These are phyloP conservation scores for Lobosporangium transversale DNA, from an alignment of 192 early-diverging fungal genomes.

Conservation along the genomic window DNA sequence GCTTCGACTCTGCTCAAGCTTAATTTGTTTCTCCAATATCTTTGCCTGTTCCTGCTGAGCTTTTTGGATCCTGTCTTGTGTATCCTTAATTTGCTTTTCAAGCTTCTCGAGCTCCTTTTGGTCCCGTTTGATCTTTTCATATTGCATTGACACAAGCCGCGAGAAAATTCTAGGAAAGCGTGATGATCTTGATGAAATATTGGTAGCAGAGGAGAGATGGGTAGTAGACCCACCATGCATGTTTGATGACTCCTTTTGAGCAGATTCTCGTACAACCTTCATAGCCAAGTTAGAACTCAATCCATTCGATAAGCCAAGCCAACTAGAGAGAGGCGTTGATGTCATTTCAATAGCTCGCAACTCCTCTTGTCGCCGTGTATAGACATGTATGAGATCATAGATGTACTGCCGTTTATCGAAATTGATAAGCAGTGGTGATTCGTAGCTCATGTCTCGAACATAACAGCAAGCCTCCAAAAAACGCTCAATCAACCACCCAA, in stretches of 20 bases:
- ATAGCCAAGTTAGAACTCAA: conserved; percentile 7
- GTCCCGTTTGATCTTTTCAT: conserved; percentile 72
- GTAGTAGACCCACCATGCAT: conserved; percentile 10
- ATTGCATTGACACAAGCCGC: conserved; percentile 66
- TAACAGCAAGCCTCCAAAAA: conserved; percentile 77
- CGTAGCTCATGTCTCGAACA: conserved; percentile 65
- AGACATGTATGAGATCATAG: conserved; percentile 62
- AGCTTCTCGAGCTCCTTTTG: conserved; percentile 74
- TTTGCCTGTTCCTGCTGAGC: conserved; percentile 59
- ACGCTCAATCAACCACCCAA: conserved; percentile 81
- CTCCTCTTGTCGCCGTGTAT: conserved; percentile 24
- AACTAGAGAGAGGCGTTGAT: conserved; percentile 37
- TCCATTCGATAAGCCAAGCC: conserved; percentile 37
- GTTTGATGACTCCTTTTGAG: conserved; percentile 41
- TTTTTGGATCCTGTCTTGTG: conserved; percentile 56
- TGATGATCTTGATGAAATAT: neutral
- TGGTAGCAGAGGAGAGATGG: conserved; percentile 7
- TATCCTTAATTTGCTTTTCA: conserved; percentile 68
- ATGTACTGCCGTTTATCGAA: conserved; percentile 76
- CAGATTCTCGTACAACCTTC: conserved; percentile 51
- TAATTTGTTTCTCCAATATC: conserved; percentile 53
- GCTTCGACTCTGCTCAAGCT: conserved; percentile 40
- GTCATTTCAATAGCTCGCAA: neutral
- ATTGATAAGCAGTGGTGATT: conserved; percentile 67
- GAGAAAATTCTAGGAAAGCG: conserved; percentile 40